phyloP scores from a whole-genome alignment of 352 stramenopile genomes.

The Pythium grandisporangium region DNA sequence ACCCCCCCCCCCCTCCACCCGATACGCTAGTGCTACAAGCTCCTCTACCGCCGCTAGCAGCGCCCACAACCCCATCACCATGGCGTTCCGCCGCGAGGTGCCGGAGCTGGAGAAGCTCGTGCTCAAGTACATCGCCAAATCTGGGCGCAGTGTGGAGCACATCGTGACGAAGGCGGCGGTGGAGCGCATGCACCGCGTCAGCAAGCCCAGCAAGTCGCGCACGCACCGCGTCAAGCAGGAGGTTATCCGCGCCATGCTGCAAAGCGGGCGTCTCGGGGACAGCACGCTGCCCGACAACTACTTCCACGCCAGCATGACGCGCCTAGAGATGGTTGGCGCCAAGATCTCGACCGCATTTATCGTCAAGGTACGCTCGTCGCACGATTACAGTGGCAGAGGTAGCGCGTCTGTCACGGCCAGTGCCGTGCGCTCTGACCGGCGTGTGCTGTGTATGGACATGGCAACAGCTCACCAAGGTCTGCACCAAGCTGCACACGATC shows the following conservation, averaged over 20 bases:
- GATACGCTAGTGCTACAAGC: too few relatives aligned
- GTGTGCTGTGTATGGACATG: background rate
- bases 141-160: constrained; percentile 34
- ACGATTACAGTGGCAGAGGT: background rate
- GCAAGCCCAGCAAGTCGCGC: constrained; percentile 61
- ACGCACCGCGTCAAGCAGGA: constrained; percentile 85
- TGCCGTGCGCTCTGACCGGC: too few relatives aligned
- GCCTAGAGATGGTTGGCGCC: constrained; percentile 74
- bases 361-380: constrained; percentile 28
- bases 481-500: constrained; percentile 76
- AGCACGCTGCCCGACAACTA: constrained; percentile 75
- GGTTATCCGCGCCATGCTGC: constrained; percentile 67
- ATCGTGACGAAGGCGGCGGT: constrained; percentile 73
- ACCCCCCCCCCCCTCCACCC: too few relatives aligned
- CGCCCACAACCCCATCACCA: constrained; percentile 8
- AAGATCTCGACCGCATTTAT: constrained; percentile 80
- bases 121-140: constrained; percentile 87
- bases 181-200: constrained; percentile 58
- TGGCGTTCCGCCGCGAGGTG: constrained; percentile 85
- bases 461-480: constrained; percentile 58
- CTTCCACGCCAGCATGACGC: constrained; percentile 83
- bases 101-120: constrained; percentile 74
- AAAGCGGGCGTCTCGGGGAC: constrained; percentile 64
- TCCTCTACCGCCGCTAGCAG: too few relatives aligned
- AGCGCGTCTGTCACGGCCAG: too few relatives aligned